Percentiles rank a stretch among this genome's conserved stretches.
These are phyloP conservation scores for Melianthus villosus DNA, from an alignment of 441 rosid species.

Conservation along the genomic window DNA sequence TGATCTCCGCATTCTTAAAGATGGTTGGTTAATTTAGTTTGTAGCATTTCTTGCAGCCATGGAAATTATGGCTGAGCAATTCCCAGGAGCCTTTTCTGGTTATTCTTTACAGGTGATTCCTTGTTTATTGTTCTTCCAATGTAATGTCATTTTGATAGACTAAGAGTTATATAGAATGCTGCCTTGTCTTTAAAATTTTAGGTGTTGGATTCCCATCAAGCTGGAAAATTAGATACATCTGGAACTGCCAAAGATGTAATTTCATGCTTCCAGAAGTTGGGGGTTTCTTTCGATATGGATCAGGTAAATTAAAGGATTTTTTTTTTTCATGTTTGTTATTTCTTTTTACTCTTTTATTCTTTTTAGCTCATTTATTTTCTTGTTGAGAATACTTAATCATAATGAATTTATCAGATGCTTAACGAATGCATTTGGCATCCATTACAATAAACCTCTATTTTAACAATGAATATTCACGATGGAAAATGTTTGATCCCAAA, in stretches of 20 bases:
- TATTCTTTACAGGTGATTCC: constrained; percentile 53
- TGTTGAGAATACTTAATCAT: no score
- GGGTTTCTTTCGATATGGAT: constrained; percentile 59
- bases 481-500: no score
- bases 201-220: constrained; percentile 96
- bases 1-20: constrained; percentile 6
- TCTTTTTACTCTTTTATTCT: no score
- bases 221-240: constrained; percentile 68
- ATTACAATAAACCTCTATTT: no score
- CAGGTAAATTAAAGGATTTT: constrained; percentile 35
- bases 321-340: no score
- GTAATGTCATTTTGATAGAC: no score
- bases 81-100: constrained; percentile 75
- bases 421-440: no score
- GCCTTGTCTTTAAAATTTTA: constrained; percentile 13
- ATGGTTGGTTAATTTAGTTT: constrained; percentile 28
- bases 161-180: background rate
- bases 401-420: no score
- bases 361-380: no score
- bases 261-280: constrained; percentile 76
- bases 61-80: constrained; percentile 84
- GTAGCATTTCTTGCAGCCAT: constrained; percentile 90
- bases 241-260: constrained; percentile 91
- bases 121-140: background rate
- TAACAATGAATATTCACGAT: no score